Evolutionary conservation across 208 protist genomes (phyloP), one percentile per base, ranked within the genome.

Genomic region (Phytomonas sp.): DNA sequence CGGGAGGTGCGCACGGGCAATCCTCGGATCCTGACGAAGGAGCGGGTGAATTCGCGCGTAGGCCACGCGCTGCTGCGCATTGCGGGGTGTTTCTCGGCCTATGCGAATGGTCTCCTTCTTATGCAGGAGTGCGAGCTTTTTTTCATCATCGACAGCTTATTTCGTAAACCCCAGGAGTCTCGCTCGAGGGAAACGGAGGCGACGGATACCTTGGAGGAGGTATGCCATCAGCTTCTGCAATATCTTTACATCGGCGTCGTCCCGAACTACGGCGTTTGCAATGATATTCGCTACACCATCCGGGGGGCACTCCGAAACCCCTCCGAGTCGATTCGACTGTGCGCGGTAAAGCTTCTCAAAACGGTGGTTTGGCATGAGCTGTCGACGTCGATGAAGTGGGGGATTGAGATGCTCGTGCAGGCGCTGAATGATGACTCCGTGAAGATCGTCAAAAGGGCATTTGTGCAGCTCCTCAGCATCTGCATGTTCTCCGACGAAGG

Each of bases 201-300:
- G 62, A 64, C 71, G 69, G 87, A 89, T 69, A 91, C 86, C 5
- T 71, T 93, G n/a, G 78, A 83, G 42, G 83, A 92, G 60, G 91
- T 94, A 64, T 92, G 88, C 63, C 75, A 84, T 67, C 77, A 86
- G 68, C 73, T 96, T 16, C 76, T 96, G 74, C 84, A 82, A 62
- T 84, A 83, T 67, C 65, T 96, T 8, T 83, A 86, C 73, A 75
- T 94, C 45, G 82, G 91, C 70, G 81, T 85, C 3, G 91, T 96
- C 52, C 88, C 91, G 1, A 96, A 96, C 78, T 93, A 89, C 77
- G 91, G 91, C 45, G 88, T 96, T 52, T 93, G 91, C 81, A 84
- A 94, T 34, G 88, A 92, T 62, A 90, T 96, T 64, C 84, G 91
- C 6, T 79, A 88, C 63, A 82, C 77, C 30, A 84, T 93, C 69